Evolutionary conservation across 2,329 filamentous ascomycete species (phyloP), one percentile per base, ranked within the genome.

Genomic region (Calonectria naviculata): DNA sequence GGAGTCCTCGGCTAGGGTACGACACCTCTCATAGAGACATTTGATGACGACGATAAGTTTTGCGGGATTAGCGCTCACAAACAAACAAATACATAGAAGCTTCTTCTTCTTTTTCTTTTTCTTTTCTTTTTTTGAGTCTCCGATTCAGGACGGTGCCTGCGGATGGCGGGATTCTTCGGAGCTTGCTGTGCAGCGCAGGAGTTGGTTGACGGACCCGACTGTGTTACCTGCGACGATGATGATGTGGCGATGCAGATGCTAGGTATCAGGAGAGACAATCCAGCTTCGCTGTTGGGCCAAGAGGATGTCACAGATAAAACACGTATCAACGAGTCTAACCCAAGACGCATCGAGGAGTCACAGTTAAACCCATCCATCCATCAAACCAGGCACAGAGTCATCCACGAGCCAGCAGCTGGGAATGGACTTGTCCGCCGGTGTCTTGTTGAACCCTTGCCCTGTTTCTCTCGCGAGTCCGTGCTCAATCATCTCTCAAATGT

Each of bases 231-330:
- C 31, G 46, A 19, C 58, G 68, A 41, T 70, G 68, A 66, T 70
- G 67, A 70, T 70, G 68, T 70, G 68, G 68, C 68, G 63, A 66
- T 70, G 68, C 68, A 70, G 64, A 63, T 41, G 41, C 38, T 56
- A 56, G 36, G 52, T 58, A 65, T 49, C 34, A 34, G 44, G 62
- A 61, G 41, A 46, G 47, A 41, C 52, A 58, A 38, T 58, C 26
- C 38, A 58, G 52, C 52, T 36, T 58, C 21, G 9, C 34, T 58
- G 31, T 19, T 58, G 52, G 52, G 52, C 21, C 52, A 7, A 58
- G 31, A 58, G 31, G 31, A 58, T 36, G 31, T 12, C 15, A 21
- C 21, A 28, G 31, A 24, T 58, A 58, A 58, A 58, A 58, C 52
- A 58, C 52, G 52, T 58, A 58, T 58, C 52, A 58, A 58, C 31